phyloP scores from a whole-genome alignment of 371 early-diverging fungal species.

The Lichtheimia corymbifera region DNA sequence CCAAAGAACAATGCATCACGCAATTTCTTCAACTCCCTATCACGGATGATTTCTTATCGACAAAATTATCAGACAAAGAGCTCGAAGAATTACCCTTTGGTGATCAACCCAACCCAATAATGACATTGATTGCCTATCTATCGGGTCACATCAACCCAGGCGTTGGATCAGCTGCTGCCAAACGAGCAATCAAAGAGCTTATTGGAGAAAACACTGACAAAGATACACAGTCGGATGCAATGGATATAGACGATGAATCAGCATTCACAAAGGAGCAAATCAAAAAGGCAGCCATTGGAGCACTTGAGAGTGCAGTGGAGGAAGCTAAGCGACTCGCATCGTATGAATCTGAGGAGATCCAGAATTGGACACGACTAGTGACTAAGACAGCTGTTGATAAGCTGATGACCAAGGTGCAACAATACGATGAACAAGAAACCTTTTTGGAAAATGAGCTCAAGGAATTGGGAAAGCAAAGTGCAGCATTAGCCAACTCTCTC shows the following conservation, averaged over 20 bases:
- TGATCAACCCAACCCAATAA: slow-evolving; percentile 40
- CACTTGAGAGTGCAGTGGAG: slow-evolving; percentile 62
- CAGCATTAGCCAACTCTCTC: slow-evolving; percentile 30
- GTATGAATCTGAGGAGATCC: slow-evolving; percentile 84
- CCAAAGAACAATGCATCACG: slow-evolving; percentile 93
- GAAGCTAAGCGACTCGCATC: slow-evolving; percentile 63
- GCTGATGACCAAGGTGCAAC: slow-evolving; percentile 83
- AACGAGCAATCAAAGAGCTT: slow-evolving; percentile 37
- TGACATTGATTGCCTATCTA: slow-evolving; percentile 47
- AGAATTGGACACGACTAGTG: slow-evolving; percentile 74
- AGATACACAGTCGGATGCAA: slow-evolving; percentile 20
- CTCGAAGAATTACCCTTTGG: slow-evolving; percentile 42
- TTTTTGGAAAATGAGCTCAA: slow-evolving; percentile 79
- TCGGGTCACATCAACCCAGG: slow-evolving; percentile 48
- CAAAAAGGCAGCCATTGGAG: slow-evolving; percentile 53
- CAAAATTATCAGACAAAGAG: slow-evolving; percentile 26
- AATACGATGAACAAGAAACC: slow-evolving; percentile 89
- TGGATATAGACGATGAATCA: slow-evolving; percentile 21
- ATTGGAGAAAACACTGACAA: neutral
- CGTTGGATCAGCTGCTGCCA: slow-evolving; percentile 51
- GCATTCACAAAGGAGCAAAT: slow-evolving; percentile 39
- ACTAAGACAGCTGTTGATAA: slow-evolving; percentile 85
- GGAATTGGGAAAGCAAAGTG: slow-evolving; percentile 83
- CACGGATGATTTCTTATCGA: slow-evolving; percentile 51
- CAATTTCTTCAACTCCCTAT: slow-evolving; percentile 96